phyloP scores from a whole-genome alignment of 805 yeast species.

The Candida manassasensis region DNA sequence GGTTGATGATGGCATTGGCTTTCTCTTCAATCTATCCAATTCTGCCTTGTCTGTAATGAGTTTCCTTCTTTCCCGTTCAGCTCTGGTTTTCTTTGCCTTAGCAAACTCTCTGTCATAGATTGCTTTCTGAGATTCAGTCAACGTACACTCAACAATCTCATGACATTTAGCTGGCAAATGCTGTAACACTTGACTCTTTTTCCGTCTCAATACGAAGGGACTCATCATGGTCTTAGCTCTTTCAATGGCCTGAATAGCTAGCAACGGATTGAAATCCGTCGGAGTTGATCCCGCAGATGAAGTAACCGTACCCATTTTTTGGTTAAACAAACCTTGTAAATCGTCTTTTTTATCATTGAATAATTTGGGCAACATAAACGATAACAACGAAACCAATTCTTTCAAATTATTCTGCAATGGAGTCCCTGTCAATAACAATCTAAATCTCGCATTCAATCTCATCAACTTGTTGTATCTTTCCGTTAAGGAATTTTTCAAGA shows the following conservation, averaged over 20 bases:
- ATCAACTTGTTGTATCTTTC: slow-evolving; percentile 86
- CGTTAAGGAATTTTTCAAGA: slow-evolving; percentile 83
- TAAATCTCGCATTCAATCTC: slow-evolving; percentile 77
- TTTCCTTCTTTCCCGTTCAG: slow-evolving; percentile 43
- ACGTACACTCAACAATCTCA: slow-evolving; percentile 57
- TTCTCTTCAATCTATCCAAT: slow-evolving; percentile 17
- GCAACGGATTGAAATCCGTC: slow-evolving; percentile 63
- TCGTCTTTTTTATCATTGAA: slow-evolving; percentile 82
- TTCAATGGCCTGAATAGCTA: slow-evolving; percentile 85
- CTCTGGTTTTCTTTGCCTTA: slow-evolving; percentile 34
- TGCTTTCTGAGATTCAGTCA: slow-evolving; percentile 48
- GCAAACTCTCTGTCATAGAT: slow-evolving; percentile 62
- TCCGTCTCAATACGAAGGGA: slow-evolving; percentile 90
- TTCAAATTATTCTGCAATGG: slow-evolving; percentile 91
- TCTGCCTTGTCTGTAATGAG: slow-evolving; percentile 29
- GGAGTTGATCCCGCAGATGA: slow-evolving; percentile 18
- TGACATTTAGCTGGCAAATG: slow-evolving; percentile 80
- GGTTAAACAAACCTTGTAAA: slow-evolving; percentile 77
- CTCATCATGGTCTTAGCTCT: slow-evolving; percentile 98
- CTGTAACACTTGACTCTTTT: slow-evolving; percentile 85
- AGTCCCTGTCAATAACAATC: slow-evolving; percentile 90
- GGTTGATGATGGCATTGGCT: slow-evolving; percentile 43
- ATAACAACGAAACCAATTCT: slow-evolving; percentile 84
- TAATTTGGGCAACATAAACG: slow-evolving; percentile 82
- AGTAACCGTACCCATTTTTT: slow-evolving; percentile 53